A percentile compares a stretch with the other conserved stretches of the same genome.
These are phyloP conservation scores for Alectoria sarmentosa DNA, from an alignment of 495 filamentous ascomycete species.

Conservation along the genomic window DNA sequence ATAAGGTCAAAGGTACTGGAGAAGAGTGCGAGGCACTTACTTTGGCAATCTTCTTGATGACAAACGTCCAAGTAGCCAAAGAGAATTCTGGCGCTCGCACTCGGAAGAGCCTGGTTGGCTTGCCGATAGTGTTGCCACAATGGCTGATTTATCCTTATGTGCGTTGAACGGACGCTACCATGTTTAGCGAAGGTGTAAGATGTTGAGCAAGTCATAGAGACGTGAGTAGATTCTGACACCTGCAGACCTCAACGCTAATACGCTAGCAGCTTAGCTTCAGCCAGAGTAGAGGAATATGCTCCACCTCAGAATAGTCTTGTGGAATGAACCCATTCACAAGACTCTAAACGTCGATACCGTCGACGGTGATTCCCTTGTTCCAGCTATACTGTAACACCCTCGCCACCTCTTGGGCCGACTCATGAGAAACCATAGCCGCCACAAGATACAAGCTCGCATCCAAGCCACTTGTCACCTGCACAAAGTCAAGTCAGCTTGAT, in stretches of 20 bases:
- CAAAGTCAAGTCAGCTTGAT: neutral
- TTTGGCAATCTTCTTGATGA: too few species aligned
- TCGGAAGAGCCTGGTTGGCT: neutral
- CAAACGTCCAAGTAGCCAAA: too few species aligned
- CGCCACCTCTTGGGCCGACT: slow-evolving; percentile 60
- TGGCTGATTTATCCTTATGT: neutral
- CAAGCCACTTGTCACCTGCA: slow-evolving; percentile 55
- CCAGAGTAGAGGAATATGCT: neutral
- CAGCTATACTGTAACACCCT: slow-evolving; percentile 63
- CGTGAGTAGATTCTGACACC: neutral
- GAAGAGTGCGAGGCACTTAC: neutral
- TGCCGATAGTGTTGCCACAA: neutral
- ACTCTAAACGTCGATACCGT: slow-evolving; percentile 60
- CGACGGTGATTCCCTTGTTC: slow-evolving; percentile 62
- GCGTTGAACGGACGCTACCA: neutral
- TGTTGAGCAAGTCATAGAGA: neutral
- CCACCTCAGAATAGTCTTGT: neutral
- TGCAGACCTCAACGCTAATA: neutral
- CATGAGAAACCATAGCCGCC: slow-evolving; percentile 60
- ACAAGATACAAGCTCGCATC: slow-evolving; percentile 76
- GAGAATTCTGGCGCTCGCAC: too few species aligned
- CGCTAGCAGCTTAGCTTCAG: neutral
- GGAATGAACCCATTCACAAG: neutral
- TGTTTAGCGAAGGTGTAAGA: neutral
- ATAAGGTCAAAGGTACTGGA: neutral